Percentiles rank a stretch among this genome's conserved stretches.
These are phyloP conservation scores for Boletus austroedulis DNA, from an alignment of 1,284 basidiomycete genomes.

Conservation along the genomic window DNA sequence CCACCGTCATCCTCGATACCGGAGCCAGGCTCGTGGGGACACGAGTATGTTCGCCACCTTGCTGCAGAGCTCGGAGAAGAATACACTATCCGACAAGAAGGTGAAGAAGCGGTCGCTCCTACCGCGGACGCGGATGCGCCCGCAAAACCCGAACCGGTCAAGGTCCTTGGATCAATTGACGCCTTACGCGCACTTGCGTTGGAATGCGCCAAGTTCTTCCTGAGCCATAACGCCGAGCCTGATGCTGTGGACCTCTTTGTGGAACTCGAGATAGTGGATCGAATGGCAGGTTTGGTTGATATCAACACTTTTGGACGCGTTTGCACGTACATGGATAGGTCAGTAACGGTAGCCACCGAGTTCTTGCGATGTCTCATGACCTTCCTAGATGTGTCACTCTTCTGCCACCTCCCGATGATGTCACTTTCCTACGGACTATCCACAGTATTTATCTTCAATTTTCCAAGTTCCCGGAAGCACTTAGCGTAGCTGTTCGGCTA, in stretches of 20 bases:
- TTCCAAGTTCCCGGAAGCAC: constrained; percentile 88
- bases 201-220: constrained; percentile 88
- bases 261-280: constrained; percentile 89
- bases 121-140: constrained; percentile 34
- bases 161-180: constrained; percentile 55
- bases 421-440: constrained; percentile 86
- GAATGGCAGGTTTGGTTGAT: constrained; percentile 77
- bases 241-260: constrained; percentile 97
- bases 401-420: constrained; percentile 91
- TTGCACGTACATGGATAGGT: constrained; percentile 98
- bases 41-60: constrained; percentile 98
- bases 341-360: constrained; percentile 30
- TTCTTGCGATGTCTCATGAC: constrained; percentile 11
- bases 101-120: constrained; percentile 40
- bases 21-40: constrained; percentile 95
- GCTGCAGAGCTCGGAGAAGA: constrained; percentile 97
- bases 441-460: constrained; percentile 90
- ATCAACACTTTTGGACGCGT: constrained; percentile 89
- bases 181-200: constrained; percentile 79
- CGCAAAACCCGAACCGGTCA: constrained; percentile 31
- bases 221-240: constrained; percentile 95
- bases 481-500: constrained; percentile 85
- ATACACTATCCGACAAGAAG: constrained; percentile 61
- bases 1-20: constrained; percentile 64
- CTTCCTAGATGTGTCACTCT: constrained; percentile 79